These are phyloP conservation scores for Colletotrichum ledebouriae DNA, from an alignment of 2,329 filamentous ascomycete species.

Conservation along the genomic window DNA sequence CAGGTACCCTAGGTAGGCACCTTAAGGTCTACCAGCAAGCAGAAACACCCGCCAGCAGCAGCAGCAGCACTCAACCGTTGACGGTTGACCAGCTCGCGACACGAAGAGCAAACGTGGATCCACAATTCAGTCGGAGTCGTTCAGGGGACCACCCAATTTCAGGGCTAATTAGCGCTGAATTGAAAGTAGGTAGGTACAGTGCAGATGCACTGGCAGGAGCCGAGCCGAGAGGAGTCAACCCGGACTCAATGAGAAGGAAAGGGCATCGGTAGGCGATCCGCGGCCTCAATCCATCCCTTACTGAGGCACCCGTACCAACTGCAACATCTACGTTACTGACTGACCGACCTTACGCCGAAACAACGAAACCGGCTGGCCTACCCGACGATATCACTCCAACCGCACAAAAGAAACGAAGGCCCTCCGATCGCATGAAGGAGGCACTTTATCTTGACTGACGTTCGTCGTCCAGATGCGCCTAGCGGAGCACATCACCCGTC, in stretches of 20 bases:
- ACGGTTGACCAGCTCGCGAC: background rate
- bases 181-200: constrained; percentile 15
- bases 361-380: constrained; percentile 18
- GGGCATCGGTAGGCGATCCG: constrained; percentile 11
- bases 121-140: constrained; percentile 25
- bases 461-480: constrained; percentile 13
- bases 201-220: constrained; percentile 24
- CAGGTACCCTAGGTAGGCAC: too few relatives aligned
- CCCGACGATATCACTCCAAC: constrained; percentile 18
- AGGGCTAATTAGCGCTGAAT: constrained; percentile 6
- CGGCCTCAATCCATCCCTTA: constrained; percentile 10
- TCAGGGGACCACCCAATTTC: constrained; percentile 39
- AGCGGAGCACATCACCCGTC: constrained; percentile 13
- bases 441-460: constrained; percentile 7
- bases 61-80: too few relatives aligned
- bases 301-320: background rate
- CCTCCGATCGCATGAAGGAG: constrained; percentile 25
- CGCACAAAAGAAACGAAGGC: constrained; percentile 20
- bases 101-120: constrained; percentile 27
- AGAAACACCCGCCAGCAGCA: too few relatives aligned
- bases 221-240: background rate
- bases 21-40: too few relatives aligned
- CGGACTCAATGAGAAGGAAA: constrained; percentile 1
- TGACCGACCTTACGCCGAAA: background rate
- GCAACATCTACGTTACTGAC: background rate